A percentile compares a stretch with the other conserved stretches of the same genome.
Conservation (phyloP, 1,284 basidiomycete species). For the Jaminaea rosea region DNA sequence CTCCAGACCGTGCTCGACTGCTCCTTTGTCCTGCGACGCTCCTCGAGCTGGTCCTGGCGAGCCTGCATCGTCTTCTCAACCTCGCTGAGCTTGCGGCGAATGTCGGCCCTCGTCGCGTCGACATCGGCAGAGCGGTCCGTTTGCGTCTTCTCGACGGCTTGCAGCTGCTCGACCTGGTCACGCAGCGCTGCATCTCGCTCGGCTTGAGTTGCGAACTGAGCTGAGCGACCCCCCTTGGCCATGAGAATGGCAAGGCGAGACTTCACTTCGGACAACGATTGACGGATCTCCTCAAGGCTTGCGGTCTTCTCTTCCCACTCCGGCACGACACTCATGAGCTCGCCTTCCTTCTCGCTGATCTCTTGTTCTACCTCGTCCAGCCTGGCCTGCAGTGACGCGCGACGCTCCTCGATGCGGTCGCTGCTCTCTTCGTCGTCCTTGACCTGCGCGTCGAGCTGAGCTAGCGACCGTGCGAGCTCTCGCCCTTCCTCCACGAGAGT, state of each 20-base stretch:
- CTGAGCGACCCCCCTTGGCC: constrained; percentile 38
- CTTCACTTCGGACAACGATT: constrained; percentile 23
- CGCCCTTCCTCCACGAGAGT: constrained; percentile 64
- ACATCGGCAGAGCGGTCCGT: constrained; percentile 13
- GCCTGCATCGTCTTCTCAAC: constrained; percentile 55
- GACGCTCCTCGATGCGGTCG: constrained; percentile 46
- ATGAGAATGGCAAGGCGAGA: constrained; percentile 33
- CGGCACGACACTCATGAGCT: constrained; percentile 59
- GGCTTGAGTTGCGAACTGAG: constrained; percentile 28
- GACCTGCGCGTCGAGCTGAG: constrained; percentile 64
- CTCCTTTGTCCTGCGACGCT: constrained; percentile 49
- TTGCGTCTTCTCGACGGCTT: constrained; percentile 17
- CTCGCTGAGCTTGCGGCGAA: constrained; percentile 60
- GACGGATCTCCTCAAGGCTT: constrained; percentile 30
- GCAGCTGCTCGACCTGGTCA: constrained; percentile 25
- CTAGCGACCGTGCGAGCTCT: constrained; percentile 55
- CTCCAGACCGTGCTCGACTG: constrained; percentile 20
- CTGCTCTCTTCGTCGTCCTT: constrained; percentile 60
- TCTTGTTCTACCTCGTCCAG: constrained; percentile 57
- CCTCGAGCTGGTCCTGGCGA: constrained; percentile 55
- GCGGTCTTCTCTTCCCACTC: constrained; percentile 58
- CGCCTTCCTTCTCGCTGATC: constrained; percentile 59
- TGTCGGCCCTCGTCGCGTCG: constrained; percentile 13
- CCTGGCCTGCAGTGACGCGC: constrained; percentile 56
- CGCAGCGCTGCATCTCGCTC: constrained; percentile 39